A percentile compares a stretch with the other conserved stretches of the same genome.
Conservation (phyloP, 345 rosid genomes). For the Alliaria petiolata region DNA sequence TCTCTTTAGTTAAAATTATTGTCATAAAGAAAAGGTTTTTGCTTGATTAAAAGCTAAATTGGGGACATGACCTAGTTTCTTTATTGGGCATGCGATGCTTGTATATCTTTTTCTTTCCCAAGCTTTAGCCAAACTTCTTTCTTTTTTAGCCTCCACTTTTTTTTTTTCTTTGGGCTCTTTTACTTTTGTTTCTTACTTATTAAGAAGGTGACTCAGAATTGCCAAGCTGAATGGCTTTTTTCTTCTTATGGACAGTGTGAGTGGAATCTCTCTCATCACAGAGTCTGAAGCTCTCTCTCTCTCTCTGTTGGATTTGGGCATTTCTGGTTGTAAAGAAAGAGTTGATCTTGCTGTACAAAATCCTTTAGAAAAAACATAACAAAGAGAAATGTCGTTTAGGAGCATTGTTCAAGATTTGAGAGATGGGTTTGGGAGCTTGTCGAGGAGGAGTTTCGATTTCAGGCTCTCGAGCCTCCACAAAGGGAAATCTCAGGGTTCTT, state of each 20-base stretch:
- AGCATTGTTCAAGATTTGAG: conserved; percentile 68
- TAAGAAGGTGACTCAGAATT: conserved; percentile 26
- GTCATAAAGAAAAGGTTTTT: not conserved
- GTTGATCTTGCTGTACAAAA: not conserved
- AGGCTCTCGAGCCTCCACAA: conserved; percentile 49
- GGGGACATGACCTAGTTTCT: conserved; percentile 28
- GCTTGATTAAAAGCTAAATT: conserved; percentile 2
- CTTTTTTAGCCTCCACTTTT: conserved; percentile 20
- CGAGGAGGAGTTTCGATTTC: conserved; percentile 59
- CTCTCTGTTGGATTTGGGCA: not conserved
- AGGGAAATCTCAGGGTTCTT: conserved; percentile 56
- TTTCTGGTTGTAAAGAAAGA: not conserved
- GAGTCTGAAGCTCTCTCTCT: no score
- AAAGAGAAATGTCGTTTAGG: conserved; percentile 51
- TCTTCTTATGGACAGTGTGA: conserved; percentile 24
- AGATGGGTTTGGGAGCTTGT: conserved; percentile 67
- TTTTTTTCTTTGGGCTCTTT: not conserved
- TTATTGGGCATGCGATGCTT: conserved; percentile 35
- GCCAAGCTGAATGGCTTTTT: not conserved
- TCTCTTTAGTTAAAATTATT: conserved; percentile 4
- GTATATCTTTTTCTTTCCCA: conserved; percentile 9
- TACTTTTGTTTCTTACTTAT: conserved; percentile 24
- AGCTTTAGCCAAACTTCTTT: conserved; percentile 29
- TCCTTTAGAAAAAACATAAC: not conserved
- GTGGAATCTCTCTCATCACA: conserved; percentile 2